Base-by-base conservation (phyloP, 1,284 basidiomycete species). In the Erythrobasidium hasegawianum region DNA sequence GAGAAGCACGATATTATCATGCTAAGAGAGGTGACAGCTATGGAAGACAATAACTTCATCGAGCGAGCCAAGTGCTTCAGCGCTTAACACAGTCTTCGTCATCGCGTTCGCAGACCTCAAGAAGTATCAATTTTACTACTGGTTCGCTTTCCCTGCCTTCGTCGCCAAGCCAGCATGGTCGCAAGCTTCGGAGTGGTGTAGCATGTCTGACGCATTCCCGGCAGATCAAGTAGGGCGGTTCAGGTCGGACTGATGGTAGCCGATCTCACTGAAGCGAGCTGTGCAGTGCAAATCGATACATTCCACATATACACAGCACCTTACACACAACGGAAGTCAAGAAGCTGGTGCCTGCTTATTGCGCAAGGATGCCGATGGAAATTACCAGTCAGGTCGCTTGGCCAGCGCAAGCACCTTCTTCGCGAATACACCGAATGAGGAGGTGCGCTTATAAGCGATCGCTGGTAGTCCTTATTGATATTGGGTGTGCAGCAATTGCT, bases 71-170 rank as follows among this genome's bases (percentile, higher is more conserved):
- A 13, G 24, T 18, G 59, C 64, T 27, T 57, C 68, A n/a, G 43
- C 64, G 0, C 81, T 97, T 55, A 88, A 85, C 64, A 82, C 83
- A 1, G 97, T 97, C 78, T 81, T 97, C 14, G 81, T 96, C 26
- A 87, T 98, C 71, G 91, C 92, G 0, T 98, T 88, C 74, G 90
- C 96, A 0, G 96, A 98, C 77, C 85, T 98, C 68, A 98, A 98
- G 81, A 97, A 95, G 78, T 97, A 95, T 81, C 88, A 88, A 70
- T 97, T 91, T 77, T 93, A 88, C 76, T 97, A 98, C 78, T 97
- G 95, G 94, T 97, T 97, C 74, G 89, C 89, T 0, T 96, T 97
- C 77, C 96, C 96, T 0, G 91, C 92, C 0, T 85, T 97, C 65
- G 85, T 88, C 0, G 82, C 88, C 14, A 90, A 89, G 71, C 91